Conservation (phyloP, 2,329 filamentous ascomycete genomes). For the Pseudocercospora musae region DNA sequence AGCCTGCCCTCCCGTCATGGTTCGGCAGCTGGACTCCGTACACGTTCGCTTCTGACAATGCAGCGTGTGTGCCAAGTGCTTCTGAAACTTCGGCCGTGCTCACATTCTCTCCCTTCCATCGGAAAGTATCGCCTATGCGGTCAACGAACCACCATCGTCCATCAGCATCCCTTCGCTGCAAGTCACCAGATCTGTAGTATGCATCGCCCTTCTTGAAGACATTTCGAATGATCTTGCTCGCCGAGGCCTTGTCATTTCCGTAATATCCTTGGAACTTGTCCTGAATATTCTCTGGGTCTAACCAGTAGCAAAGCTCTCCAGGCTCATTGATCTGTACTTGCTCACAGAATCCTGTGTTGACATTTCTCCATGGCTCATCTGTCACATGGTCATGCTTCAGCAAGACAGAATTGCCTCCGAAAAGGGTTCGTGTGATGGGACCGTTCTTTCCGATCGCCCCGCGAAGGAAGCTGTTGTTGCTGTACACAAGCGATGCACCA, state of each 20-base stretch:
- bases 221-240: slow-evolving; percentile 69
- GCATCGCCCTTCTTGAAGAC: slow-evolving; percentile 74
- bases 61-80: slow-evolving; percentile 63
- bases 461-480: slow-evolving; percentile 67
- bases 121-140: slow-evolving; percentile 73
- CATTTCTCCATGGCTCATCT: slow-evolving; percentile 65
- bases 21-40: slow-evolving; percentile 77
- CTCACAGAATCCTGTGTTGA: slow-evolving; percentile 66
- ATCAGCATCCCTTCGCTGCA: slow-evolving; percentile 67
- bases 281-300: slow-evolving; percentile 63
- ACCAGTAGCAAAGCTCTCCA: slow-evolving; percentile 71
- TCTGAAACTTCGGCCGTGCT: slow-evolving; percentile 66
- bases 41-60: slow-evolving; percentile 75
- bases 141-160: slow-evolving; percentile 78
- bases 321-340: slow-evolving; percentile 58
- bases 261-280: slow-evolving; percentile 79
- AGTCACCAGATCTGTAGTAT: slow-evolving; percentile 82
- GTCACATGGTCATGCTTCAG: slow-evolving; percentile 70
- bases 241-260: slow-evolving; percentile 66
- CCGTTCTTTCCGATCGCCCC: slow-evolving; percentile 77
- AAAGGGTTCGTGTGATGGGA: slow-evolving; percentile 54
- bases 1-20: slow-evolving; percentile 81
- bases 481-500: slow-evolving; percentile 68
- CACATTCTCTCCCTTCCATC: slow-evolving; percentile 64
- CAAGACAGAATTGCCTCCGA: slow-evolving; percentile 53